These are phyloP conservation scores for Diplodia mutila DNA, from an alignment of 2,329 filamentous ascomycete species.

Conservation along the genomic window DNA sequence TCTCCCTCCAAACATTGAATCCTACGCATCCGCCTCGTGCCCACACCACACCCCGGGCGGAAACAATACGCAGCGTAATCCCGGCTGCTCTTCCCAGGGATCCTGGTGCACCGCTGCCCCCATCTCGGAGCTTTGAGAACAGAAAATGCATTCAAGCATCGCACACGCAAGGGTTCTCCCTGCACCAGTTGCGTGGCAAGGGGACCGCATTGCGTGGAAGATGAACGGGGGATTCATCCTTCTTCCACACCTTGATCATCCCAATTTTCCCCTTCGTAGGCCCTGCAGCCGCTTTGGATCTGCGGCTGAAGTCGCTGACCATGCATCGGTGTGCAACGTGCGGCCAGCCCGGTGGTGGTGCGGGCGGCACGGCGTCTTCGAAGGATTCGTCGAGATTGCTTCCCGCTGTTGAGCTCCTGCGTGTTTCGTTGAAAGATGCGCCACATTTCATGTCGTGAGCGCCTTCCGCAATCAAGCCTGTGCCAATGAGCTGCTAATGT, in stretches of 20 bases:
- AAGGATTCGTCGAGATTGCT: constrained; percentile 4
- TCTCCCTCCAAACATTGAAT: neutral
- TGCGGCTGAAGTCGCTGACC: constrained; percentile 18
- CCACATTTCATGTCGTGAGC: neutral
- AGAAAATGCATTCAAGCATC: neutral
- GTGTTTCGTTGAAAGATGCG: neutral
- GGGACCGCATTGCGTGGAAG: neutral
- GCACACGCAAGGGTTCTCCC: neutral
- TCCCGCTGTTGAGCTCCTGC: neutral
- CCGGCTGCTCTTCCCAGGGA: neutral
- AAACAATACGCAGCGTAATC: neutral
- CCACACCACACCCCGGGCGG: neutral
- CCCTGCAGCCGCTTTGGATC: neutral
- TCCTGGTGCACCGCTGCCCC: neutral
- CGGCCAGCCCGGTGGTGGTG: neutral
- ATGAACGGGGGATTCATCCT: neutral
- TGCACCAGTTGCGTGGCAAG: neutral
- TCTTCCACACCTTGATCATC: neutral
- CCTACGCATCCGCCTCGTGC: constrained; percentile 13
- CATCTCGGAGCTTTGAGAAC: neutral
- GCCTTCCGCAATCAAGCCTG: constrained; percentile 7
- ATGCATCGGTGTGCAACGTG: constrained; percentile 9
- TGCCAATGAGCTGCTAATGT: constrained; percentile 9
- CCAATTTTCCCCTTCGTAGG: constrained; percentile 4
- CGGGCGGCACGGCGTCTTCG: neutral